Base-by-base conservation (phyloP, 2,329 filamentous ascomycete species). In the Monilinia laxa region DNA sequence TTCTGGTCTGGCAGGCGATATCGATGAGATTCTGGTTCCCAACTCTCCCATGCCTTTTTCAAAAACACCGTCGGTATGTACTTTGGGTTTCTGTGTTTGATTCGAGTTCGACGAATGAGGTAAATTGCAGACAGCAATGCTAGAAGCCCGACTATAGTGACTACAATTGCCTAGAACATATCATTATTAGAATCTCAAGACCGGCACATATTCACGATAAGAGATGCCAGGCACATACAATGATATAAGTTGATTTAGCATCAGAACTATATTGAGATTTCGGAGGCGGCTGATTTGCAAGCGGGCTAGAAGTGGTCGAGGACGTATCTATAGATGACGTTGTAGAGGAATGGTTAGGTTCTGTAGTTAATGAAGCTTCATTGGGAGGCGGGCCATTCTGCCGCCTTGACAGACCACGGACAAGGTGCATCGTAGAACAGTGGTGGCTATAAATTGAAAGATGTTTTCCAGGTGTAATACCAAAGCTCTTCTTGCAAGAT, bases 11-110 rank as follows among this genome's bases (percentile, higher is more conserved):
- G 71, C 31, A 74, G 57, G 38, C 70, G 71, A 52, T 71, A 66
- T 47, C 64, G 66, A 38, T 53, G 51, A 12, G 68, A 42, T 74
- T 64, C 54, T 4, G 79, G 79, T 3, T 76, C 76, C 84, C 84
- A 85, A 69, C 78, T 77, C 65, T 77, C 77, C 84, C 84, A 86
- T 74, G 79, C 77, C 23, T 77, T 78, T 73, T 84, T 85, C 42
- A 86, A 72, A 65, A 76, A 81, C 35, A 78, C 76, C 0, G 81
- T 83, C 5, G 84, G 82, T 28, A 85, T 77, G 67, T 81, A 82
- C 75, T 79, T 84, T 3, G 83, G 82, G 38, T 81, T 77, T 65
- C 76, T 79, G 68, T 83, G 76, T 60, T 76, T 76, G 64, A 76
- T 73, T 45, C 82, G 80, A 51, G 81, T 75, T 58, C 74, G 73